Percentiles rank a stretch among this genome's conserved stretches.
These are phyloP conservation scores for Cinnamomum micranthum DNA, from an alignment of 164 flowering plant genomes.

Conservation along the genomic window DNA sequence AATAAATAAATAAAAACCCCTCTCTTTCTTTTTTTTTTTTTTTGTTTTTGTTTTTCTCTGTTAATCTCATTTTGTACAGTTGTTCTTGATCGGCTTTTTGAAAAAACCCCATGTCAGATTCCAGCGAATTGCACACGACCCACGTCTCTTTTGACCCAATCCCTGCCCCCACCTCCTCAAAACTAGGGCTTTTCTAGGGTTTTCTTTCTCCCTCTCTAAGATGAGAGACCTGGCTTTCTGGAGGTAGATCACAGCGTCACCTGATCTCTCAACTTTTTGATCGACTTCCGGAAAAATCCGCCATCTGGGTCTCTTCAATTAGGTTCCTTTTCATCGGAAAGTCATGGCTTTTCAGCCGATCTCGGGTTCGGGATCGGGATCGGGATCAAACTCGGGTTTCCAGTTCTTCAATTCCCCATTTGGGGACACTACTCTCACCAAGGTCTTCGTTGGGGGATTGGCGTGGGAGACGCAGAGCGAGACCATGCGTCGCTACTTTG, in stretches of 20 bases:
- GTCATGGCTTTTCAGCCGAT: slow-evolving; percentile 62
- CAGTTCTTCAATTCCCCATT: slow-evolving; percentile 78
- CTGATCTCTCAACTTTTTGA: slow-evolving; percentile 3
- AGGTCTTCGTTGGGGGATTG: slow-evolving; percentile 94
- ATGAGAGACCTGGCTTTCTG: slow-evolving; percentile 14
- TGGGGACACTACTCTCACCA: slow-evolving; percentile 92
- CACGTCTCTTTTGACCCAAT: slow-evolving; percentile 16
- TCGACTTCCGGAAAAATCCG: neutral
- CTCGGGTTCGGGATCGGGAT: slow-evolving; percentile 43
- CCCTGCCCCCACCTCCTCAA: slow-evolving; percentile 1
- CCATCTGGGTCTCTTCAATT: slow-evolving; percentile 7
- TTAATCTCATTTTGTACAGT: slow-evolving; percentile 6
- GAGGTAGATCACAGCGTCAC: slow-evolving; percentile 28
- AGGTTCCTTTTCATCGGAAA: slow-evolving; percentile 1
- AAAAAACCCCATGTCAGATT: slow-evolving; percentile 17
- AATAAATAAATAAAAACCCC: too few species aligned
- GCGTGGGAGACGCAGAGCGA: slow-evolving; percentile 99
- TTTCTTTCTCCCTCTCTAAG: slow-evolving; percentile 16
- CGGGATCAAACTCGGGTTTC: slow-evolving; percentile 49
- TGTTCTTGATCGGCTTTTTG: slow-evolving; percentile 18
- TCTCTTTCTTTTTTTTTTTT: neutral
- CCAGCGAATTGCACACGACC: slow-evolving; percentile 19
- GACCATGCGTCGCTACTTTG: slow-evolving; percentile 71
- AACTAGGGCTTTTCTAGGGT: slow-evolving; percentile 46
- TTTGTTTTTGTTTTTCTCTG: neutral